Evolutionary conservation across 257 asterid species (phyloP).

Genomic region (Lavandula angustifolia): DNA sequence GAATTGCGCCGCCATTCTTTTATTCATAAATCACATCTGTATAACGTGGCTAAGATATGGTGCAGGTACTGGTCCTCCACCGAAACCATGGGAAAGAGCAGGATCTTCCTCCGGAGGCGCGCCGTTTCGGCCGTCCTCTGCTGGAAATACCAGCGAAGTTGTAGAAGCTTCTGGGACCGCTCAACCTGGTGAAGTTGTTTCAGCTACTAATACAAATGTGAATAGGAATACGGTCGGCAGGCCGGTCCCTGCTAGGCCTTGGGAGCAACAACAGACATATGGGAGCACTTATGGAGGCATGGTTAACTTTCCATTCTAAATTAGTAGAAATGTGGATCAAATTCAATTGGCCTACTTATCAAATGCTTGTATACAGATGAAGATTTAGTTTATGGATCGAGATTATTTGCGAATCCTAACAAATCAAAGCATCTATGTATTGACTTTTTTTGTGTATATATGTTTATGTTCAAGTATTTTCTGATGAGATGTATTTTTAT

Average conservation of each 20-base stretch:
- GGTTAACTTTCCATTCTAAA: neutral
- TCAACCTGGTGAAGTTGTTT: conserved; percentile 84
- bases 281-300: conserved; percentile 77
- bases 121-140: conserved; percentile 81
- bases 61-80: conserved; percentile 65
- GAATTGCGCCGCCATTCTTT: no score
- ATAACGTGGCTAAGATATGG: conserved; percentile 18
- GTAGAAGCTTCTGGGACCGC: conserved; percentile 97
- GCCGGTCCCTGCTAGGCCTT: conserved; percentile 90
- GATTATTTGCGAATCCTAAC: neutral
- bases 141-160: conserved; percentile 83
- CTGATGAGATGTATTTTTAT: conserved; percentile 5
- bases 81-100: conserved; percentile 95
- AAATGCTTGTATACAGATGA: neutral
- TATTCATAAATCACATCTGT: conserved; percentile 4
- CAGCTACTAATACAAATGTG: conserved; percentile 50
- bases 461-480: neutral
- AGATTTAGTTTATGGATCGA: conserved; percentile 1
- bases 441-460: no score
- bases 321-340: neutral
- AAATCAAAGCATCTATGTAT: neutral
- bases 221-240: conserved; percentile 60
- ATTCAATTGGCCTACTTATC: neutral
- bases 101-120: conserved; percentile 79
- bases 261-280: conserved; percentile 82